phyloP scores from a whole-genome alignment of 192 early-diverging fungal species.

The Linnemannia schmuckeri region DNA sequence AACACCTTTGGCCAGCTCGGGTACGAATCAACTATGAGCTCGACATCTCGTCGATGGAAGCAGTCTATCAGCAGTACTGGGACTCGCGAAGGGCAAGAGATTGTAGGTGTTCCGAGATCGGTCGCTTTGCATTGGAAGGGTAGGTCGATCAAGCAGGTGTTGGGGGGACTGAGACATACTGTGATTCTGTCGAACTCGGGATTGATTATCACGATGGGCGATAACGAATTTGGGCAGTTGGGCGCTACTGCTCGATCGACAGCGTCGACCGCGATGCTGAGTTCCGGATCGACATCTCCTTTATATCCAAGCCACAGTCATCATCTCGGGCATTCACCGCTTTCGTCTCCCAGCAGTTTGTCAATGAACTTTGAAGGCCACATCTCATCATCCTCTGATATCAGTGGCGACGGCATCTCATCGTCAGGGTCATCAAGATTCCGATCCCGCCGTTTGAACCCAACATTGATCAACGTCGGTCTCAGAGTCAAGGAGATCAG shows the following conservation, averaged over 20 bases:
- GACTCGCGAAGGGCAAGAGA: background rate
- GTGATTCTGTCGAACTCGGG: constrained; percentile 27
- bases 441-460: constrained; percentile 8
- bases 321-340: background rate
- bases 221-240: constrained; percentile 39
- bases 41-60: background rate
- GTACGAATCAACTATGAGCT: background rate
- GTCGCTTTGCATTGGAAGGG: constrained; percentile 46
- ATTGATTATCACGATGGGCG: constrained; percentile 34
- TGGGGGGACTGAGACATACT: constrained; percentile 35
- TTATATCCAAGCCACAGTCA: background rate
- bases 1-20: constrained; percentile 44
- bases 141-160: constrained; percentile 37
- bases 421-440: background rate
- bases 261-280: background rate
- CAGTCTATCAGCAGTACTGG: background rate
- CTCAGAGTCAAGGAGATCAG: constrained; percentile 31
- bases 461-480: constrained; percentile 29
- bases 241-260: constrained; percentile 4
- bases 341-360: background rate
- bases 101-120: background rate
- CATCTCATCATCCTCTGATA: background rate
- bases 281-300: background rate
- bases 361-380: background rate
- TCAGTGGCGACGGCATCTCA: background rate